A percentile compares a stretch with the other conserved stretches of the same genome.
phyloP scores from a whole-genome alignment of 371 early-diverging fungal species.

The Sporodiniella umbellata region DNA sequence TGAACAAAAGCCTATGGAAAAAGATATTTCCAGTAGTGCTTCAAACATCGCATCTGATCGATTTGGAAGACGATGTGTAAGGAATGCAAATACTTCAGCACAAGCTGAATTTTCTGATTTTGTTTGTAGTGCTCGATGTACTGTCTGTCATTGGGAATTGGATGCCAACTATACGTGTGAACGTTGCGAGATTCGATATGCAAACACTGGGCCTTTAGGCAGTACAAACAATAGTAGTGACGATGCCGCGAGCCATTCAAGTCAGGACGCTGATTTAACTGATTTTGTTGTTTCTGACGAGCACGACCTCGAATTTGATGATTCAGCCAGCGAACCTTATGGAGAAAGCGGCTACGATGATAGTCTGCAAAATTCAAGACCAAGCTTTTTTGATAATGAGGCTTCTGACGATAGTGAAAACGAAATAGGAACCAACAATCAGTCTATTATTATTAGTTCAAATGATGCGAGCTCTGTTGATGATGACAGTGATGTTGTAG shows the following conservation, averaged over 20 bases:
- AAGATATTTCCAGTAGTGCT: background rate
- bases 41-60: background rate
- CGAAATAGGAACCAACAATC: background rate
- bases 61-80: slow-evolving; percentile 9
- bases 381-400: background rate
- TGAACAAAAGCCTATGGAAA: slow-evolving; percentile 7
- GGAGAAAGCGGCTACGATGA: background rate
- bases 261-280: slow-evolving; percentile 2
- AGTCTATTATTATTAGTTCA: background rate
- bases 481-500: background rate
- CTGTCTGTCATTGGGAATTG: slow-evolving; percentile 15
- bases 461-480: background rate
- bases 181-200: slow-evolving; percentile 5
- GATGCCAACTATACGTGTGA: slow-evolving; percentile 6
- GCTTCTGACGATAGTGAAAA: background rate
- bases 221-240: no score
- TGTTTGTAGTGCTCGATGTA: slow-evolving; percentile 8
- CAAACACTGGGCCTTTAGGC: no score
- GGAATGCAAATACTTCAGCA: background rate
- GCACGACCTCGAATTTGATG: background rate
- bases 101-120: background rate
- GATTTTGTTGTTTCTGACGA: slow-evolving; percentile 4
- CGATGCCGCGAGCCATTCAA: background rate
- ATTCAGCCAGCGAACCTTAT: background rate
- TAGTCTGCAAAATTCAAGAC: background rate